Base-by-base conservation (phyloP, 2,329 filamentous ascomycete species). In the Fusarium clavum region DNA sequence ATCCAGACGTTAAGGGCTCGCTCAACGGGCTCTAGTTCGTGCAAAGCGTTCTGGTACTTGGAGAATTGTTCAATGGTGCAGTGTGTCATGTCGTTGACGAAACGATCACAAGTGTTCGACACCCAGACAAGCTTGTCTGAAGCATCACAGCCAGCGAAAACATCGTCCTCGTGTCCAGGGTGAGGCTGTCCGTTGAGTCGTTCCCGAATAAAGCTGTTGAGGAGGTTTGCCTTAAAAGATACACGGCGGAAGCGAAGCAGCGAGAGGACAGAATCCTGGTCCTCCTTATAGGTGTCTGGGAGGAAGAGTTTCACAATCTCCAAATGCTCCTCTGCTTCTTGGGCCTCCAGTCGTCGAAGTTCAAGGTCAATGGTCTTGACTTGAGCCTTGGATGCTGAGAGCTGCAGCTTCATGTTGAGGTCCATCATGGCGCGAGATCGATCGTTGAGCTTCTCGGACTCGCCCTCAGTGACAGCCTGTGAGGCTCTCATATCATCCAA, bases 361-460 rank as follows among this genome's bases (percentile, higher is more conserved):
- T 98, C 94, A 30, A 98, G 85, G 72, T 98, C 94, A 67, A 99
- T 97, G 0, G 94, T 94, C 83, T 97, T 98, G 76, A 93, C 91
- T 79, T 97, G 95, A 5, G 95, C 92, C 83, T 97, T 97, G 43
- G 94, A 88, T 13, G 94, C 94, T 14, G 94, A 97, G 59, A 92
- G 88, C 77, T 97, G 95, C 45, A 99, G 87, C 81, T 97, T 97
- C 87, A 95, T 88, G 80, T 98, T 98, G 47, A 99, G 87, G 76
- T 99, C 95, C 88, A 97, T 92, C 91, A 99, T 97, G 57, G 95
- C 94, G 68, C 94, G 90, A 46, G 95, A 97, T 67, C 94, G 92
- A 74, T 89, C 92, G 70, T 91, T 94, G 58, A 98, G 88, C 79
- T 98, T 94, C 78, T 94, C 94, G 1, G 95, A 94, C 79, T 98